phyloP scores from a whole-genome alignment of 73 alveolate species.

The Paramecium sonneborni region DNA sequence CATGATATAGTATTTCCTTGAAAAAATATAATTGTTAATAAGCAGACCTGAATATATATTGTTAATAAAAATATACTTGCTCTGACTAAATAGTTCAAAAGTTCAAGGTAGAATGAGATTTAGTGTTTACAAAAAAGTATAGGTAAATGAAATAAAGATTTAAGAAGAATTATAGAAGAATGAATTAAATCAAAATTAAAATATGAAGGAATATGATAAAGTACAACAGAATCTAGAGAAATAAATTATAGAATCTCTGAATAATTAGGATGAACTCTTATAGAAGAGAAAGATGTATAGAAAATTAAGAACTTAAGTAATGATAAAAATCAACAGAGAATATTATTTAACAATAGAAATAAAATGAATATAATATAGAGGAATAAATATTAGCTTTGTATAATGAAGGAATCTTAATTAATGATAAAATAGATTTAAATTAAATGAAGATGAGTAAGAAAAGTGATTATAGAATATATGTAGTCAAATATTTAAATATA shows the following conservation, averaged over 20 bases:
- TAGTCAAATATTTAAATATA: background rate
- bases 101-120: background rate
- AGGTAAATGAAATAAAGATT: background rate
- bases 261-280: background rate
- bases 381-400: background rate
- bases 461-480: background rate
- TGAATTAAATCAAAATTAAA: background rate
- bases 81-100: background rate
- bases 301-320: background rate
- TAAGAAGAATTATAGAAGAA: background rate
- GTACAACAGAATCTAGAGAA: background rate
- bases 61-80: background rate
- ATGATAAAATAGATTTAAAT: background rate
- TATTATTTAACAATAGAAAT: background rate
- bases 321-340: background rate
- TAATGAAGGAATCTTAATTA: background rate
- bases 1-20: background rate
- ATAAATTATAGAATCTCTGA: background rate
- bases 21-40: background rate
- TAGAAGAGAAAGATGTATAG: background rate
- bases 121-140: background rate
- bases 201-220: constrained; percentile 16
- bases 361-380: background rate
- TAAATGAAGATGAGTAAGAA: background rate
- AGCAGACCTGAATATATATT: constrained; percentile 5